phyloP scores from a whole-genome alignment of 2,329 filamentous ascomycete genomes.

The Colletotrichum truncatum region DNA sequence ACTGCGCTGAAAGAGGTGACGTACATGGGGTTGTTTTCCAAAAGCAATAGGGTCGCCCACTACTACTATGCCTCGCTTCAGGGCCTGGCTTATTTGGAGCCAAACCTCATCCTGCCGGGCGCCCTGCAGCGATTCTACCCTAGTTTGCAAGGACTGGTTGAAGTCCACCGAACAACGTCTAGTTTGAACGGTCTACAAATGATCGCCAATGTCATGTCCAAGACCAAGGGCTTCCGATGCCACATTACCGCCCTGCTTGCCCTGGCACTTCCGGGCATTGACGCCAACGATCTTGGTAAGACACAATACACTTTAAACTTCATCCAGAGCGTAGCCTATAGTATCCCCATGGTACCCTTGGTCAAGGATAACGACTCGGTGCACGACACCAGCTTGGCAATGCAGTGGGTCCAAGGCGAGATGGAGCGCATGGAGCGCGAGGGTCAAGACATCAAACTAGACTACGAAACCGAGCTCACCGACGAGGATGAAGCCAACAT shows the following conservation, averaged over 20 bases:
- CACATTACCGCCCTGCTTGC: constrained; percentile 96
- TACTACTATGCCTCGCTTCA: constrained; percentile 93
- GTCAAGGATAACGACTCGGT: constrained; percentile 73
- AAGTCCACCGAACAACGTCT: constrained; percentile 95
- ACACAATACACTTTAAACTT: constrained; percentile 94
- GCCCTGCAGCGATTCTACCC: constrained; percentile 96
- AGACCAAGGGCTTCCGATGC: constrained; percentile 94
- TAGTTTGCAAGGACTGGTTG: constrained; percentile 93
- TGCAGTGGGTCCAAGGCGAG: constrained; percentile 93
- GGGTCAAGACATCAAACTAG: constrained; percentile 84
- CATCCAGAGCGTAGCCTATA: constrained; percentile 95
- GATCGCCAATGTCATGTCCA: constrained; percentile 89
- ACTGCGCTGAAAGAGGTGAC: constrained; percentile 89
- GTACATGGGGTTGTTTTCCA: constrained; percentile 98
- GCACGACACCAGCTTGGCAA: constrained; percentile 79
- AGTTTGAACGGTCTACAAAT: constrained; percentile 92
- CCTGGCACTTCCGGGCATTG: constrained; percentile 91
- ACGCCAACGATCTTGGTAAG: constrained; percentile 97
- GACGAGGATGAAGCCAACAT: constrained; percentile 90
- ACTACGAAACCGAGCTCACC: constrained; percentile 83
- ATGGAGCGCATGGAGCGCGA: constrained; percentile 91
- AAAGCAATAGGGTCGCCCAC: constrained; percentile 90
- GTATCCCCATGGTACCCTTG: constrained; percentile 89
- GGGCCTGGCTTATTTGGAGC: constrained; percentile 89
- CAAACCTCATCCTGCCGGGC: constrained; percentile 89